phyloP scores from a whole-genome alignment of 345 rosid genomes.

The Syzygium jambos region DNA sequence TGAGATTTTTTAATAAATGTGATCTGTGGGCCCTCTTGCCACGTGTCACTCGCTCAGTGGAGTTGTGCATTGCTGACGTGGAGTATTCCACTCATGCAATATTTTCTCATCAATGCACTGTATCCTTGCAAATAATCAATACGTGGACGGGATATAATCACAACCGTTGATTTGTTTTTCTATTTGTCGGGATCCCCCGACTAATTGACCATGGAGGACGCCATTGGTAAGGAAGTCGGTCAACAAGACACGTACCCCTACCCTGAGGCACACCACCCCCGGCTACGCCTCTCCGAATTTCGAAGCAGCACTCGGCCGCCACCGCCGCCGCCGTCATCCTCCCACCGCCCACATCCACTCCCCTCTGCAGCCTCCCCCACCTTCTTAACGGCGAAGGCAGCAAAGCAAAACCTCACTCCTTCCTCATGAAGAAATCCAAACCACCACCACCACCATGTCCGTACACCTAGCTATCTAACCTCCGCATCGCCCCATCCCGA shows the following conservation, averaged over 20 bases:
- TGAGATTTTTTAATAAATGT: too few relatives aligned
- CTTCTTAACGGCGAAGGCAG: neutral
- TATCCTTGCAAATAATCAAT: too few relatives aligned
- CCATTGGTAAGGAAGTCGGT: neutral
- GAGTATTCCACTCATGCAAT: too few relatives aligned
- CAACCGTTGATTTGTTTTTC: neutral
- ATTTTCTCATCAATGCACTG: accelerated
- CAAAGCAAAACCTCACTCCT: neutral
- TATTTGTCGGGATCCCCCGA: neutral
- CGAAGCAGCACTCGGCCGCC: neutral
- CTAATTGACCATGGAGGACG: neutral
- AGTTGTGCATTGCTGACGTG: too few relatives aligned
- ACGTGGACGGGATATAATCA: too few relatives aligned
- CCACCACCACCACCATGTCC: neutral
- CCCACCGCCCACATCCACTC: neutral
- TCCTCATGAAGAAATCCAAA: neutral
- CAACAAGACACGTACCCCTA: neutral
- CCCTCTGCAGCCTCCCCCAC: neutral
- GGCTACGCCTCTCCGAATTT: neutral
- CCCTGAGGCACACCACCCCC: neutral
- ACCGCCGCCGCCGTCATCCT: neutral
- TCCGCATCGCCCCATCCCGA: neutral
- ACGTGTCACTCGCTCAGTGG: too few relatives aligned
- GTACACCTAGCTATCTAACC: neutral
- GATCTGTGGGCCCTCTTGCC: too few relatives aligned